Evolutionary conservation across 306 rosid genomes (phyloP).

Genomic region (Pachyrhizus erosus): DNA sequence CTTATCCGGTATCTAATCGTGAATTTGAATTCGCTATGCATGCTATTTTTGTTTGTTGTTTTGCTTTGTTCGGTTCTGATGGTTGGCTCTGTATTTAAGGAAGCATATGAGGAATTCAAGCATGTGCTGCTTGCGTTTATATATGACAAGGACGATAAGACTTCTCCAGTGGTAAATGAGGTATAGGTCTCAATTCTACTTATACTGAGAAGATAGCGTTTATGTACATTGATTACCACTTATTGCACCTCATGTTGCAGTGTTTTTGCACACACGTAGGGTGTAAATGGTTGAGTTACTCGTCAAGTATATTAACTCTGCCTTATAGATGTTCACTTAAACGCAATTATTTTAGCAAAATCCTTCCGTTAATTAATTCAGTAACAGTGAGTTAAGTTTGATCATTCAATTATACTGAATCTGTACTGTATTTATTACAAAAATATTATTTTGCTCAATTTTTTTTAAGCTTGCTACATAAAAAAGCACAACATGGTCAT

Average conservation of each 20-base stretch:
- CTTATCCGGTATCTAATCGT: conserved; percentile 76
- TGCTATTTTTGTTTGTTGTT: background rate
- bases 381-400: background rate
- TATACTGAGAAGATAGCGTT: background rate
- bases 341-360: background rate
- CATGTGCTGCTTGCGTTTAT: conserved; percentile 94
- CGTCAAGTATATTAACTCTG: background rate
- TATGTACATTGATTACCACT: background rate
- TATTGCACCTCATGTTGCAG: background rate
- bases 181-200: conserved; percentile 51
- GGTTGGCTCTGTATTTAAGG: conserved; percentile 70
- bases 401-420: background rate
- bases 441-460: background rate
- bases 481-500: background rate
- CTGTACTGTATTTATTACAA: background rate
- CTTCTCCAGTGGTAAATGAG: conserved; percentile 92
- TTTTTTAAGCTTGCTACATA: background rate
- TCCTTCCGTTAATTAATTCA: background rate
- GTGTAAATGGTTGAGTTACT: background rate
- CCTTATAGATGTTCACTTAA: background rate
- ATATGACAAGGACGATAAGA: conserved; percentile 83
- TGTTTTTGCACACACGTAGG: background rate
- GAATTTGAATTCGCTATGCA: background rate
- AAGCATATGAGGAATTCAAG: conserved; percentile 99
- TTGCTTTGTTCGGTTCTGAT: conserved; percentile 42